These are phyloP conservation scores for Flaveria trinervia DNA, from an alignment of 129 eudicot species.

Conservation along the genomic window DNA sequence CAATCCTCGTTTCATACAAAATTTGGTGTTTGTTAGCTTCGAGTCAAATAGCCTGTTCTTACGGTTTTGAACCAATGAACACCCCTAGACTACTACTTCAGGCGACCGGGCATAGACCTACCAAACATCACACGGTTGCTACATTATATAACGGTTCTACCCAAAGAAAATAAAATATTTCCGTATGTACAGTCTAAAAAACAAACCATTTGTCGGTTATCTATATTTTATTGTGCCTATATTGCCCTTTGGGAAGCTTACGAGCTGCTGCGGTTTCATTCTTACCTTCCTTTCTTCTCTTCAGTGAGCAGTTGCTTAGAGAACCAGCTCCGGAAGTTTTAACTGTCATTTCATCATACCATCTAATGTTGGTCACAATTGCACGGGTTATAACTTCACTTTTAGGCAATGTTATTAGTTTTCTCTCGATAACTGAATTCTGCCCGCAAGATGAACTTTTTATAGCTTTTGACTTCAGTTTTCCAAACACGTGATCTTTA, in stretches of 20 bases:
- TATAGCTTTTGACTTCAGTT: conserved; percentile 52
- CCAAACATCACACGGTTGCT: conserved; percentile 44
- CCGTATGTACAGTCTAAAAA: conserved; percentile 38
- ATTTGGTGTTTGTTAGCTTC: not conserved
- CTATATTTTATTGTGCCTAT: conserved; percentile 31
- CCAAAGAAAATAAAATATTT: not conserved
- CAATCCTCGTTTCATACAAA: not conserved
- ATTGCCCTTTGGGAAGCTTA: conserved; percentile 47
- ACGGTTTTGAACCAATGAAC: not conserved
- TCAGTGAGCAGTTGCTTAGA: conserved; percentile 40
- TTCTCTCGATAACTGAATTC: conserved; percentile 58
- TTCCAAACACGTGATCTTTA: conserved; percentile 49
- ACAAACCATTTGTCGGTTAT: conserved; percentile 6
- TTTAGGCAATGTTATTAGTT: conserved; percentile 42
- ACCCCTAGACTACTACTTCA: not conserved
- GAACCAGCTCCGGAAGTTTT: conserved; percentile 40
- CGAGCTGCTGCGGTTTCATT: conserved; percentile 36
- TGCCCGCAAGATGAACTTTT: conserved; percentile 62
- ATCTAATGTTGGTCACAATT: conserved; percentile 56
- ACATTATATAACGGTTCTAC: conserved; percentile 24
- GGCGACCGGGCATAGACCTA: conserved; percentile 27
- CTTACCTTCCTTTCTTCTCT: conserved; percentile 41
- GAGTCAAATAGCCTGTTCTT: not conserved
- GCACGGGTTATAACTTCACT: conserved; percentile 54
- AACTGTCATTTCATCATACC: conserved; percentile 45